These are phyloP conservation scores for Aspergillus neoniger DNA, from an alignment of 2,329 filamentous ascomycete species.

Conservation along the genomic window DNA sequence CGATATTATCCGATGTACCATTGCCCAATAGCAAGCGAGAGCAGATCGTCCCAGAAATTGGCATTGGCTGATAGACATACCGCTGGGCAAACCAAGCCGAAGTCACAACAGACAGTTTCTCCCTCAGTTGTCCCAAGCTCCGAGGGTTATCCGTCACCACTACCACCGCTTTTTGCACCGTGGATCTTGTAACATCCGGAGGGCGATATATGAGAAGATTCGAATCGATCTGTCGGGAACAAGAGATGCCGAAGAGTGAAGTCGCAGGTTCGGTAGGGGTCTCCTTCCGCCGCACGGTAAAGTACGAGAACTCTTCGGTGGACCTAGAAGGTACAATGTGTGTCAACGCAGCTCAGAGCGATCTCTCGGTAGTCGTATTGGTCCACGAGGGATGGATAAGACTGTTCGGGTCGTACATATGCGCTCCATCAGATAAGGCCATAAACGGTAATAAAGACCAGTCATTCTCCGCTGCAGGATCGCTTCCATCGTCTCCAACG, in stretches of 20 bases:
- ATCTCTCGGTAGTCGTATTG: background rate
- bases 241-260: constrained; percentile 93
- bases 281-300: constrained; percentile 72
- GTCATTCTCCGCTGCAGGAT: constrained; percentile 80
- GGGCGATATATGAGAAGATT: constrained; percentile 74
- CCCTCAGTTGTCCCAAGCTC: constrained; percentile 84
- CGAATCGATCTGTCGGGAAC: constrained; percentile 86
- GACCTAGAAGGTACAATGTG: constrained; percentile 54
- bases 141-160: constrained; percentile 90
- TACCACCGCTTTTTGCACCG: constrained; percentile 96
- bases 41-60: background rate
- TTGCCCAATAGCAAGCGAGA: constrained; percentile 4
- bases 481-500: constrained; percentile 76
- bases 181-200: constrained; percentile 90
- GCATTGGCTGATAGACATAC: constrained; percentile 41
- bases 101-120: constrained; percentile 86
- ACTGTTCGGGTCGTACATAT: constrained; percentile 65
- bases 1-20: background rate
- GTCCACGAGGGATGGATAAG: background rate
- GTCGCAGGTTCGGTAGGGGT: constrained; percentile 59
- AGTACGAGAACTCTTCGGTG: constrained; percentile 97
- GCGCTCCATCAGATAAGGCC: constrained; percentile 92
- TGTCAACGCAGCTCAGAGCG: constrained; percentile 12
- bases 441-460: constrained; percentile 95
- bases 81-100: constrained; percentile 94